phyloP scores from a whole-genome alignment of 2,329 filamentous ascomycete genomes.

The Fonsecaea monophora region DNA sequence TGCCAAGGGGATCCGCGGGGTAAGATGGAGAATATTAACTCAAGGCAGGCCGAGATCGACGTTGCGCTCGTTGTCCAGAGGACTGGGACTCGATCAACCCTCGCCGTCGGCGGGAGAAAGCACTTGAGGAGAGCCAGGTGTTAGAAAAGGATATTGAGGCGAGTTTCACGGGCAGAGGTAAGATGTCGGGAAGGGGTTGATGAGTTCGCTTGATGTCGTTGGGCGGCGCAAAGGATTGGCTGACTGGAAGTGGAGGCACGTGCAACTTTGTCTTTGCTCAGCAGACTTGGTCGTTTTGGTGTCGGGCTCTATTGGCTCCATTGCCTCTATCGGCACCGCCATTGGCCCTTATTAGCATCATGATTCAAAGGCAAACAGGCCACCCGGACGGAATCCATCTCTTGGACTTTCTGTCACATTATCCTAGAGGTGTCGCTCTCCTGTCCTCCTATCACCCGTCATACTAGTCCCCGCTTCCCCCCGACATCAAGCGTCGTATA shows the following conservation, averaged over 20 bases:
- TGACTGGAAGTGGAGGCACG: not conserved
- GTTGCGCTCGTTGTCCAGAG: not conserved
- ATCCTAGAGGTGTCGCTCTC: not conserved
- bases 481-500: constrained; percentile 5
- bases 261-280: not conserved
- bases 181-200: not conserved
- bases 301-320: too few species aligned
- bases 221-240: not conserved
- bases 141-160: not conserved
- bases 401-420: not conserved
- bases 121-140: not conserved
- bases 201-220: not conserved
- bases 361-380: too few species aligned
- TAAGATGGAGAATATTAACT: constrained; percentile 2
- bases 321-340: too few species aligned
- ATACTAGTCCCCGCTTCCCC: not conserved
- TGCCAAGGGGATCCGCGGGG: not conserved
- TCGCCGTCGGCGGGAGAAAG: not conserved
- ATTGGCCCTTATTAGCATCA: too few species aligned
- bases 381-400: not conserved
- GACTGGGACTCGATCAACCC: not conserved
- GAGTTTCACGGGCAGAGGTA: not conserved
- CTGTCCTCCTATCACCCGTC: not conserved
- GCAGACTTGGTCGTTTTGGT: not conserved
- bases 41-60: not conserved